Base-by-base conservation (phyloP, 495 filamentous ascomycete genomes). In the Aspergillus nanangensis region DNA sequence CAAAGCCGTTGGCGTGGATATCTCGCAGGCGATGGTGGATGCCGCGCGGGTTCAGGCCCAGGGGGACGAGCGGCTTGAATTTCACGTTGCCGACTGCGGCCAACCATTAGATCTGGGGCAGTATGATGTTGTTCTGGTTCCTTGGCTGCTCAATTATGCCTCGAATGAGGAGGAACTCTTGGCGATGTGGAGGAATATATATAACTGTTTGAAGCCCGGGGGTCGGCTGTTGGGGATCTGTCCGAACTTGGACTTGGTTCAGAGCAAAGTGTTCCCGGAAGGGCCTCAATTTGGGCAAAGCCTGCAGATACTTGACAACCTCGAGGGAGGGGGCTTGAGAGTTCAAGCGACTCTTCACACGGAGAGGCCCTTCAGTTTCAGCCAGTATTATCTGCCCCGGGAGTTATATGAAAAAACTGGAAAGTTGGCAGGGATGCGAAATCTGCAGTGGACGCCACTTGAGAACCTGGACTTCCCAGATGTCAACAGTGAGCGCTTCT, bases 41-140 rank as follows among this genome's bases (percentile, higher is more conserved):
- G 13, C 19, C 8, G 43, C 43, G 9, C 32, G 43, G 15, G 5
- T 15, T 9, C 27, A 31, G 20, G 8, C 18, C 8, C 5, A 2
- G 7, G 8, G 19, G 5, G 24, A 37, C 19, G 9, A 13, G 3
- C 21, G 22, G 14, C 15, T 45, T 14, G 19, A 45, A 17, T 45
- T 45, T 31, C 43, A 37, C 8, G 33, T 45, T 31, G 43, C 43
- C 5, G 43, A 45, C 33, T 45, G 43, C 19, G 22, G 32, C 22
- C 10, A 37, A 33, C 33, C 32, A 3, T 8, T 45, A 4, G 19
- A 45, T 10, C 5, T 36, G 9, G 43, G 43, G 14, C 20, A 25
- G 13, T 19, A 10, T n/a, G 32, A 36, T 17, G 14, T 45, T n/a
- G 31, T 45, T 8, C 8, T 25, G 2, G 15, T 19, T 7, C 14